Percentiles rank a stretch among this genome's conserved stretches.
Evolutionary conservation across 371 early-diverging fungal genomes (phyloP).

Genomic region (Apophysomyces variabilis): DNA sequence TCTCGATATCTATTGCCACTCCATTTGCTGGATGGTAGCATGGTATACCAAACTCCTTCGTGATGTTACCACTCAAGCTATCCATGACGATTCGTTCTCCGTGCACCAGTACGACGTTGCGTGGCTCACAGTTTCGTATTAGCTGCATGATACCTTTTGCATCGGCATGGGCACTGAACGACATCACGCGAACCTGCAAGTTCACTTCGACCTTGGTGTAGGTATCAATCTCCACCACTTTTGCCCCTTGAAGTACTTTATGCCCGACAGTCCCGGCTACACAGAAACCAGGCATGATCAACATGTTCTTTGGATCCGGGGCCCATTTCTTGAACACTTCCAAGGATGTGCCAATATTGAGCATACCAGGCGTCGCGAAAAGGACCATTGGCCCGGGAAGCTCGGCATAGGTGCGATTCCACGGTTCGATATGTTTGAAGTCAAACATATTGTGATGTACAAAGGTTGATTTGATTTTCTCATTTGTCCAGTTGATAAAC

Average conservation of each 20-base stretch:
- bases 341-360: constrained; percentile 82
- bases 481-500: constrained; percentile 96
- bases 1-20: constrained; percentile 68
- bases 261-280: constrained; percentile 96
- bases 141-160: constrained; percentile 98
- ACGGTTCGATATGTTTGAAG: constrained; percentile 90
- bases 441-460: constrained; percentile 92
- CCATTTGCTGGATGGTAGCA: constrained; percentile 94
- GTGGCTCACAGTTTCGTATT: constrained; percentile 90
- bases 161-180: constrained; percentile 99
- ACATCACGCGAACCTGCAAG: constrained; percentile 92
- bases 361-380: constrained; percentile 97
- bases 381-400: constrained; percentile 88
- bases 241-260: constrained; percentile 91
- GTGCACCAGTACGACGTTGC: constrained; percentile 98
- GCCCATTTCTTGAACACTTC: constrained; percentile 92
- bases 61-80: constrained; percentile 82
- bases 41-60: constrained; percentile 82
- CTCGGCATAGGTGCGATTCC: constrained; percentile 73
- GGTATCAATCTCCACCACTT: constrained; percentile 79
- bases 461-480: constrained; percentile 87
- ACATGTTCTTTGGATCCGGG: constrained; percentile 87
- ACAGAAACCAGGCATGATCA: constrained; percentile 95
- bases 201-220: constrained; percentile 84
- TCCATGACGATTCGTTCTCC: constrained; percentile 96